Conservation (phyloP, 768 basidiomycete species). For the Termitomyces sp. region DNA sequence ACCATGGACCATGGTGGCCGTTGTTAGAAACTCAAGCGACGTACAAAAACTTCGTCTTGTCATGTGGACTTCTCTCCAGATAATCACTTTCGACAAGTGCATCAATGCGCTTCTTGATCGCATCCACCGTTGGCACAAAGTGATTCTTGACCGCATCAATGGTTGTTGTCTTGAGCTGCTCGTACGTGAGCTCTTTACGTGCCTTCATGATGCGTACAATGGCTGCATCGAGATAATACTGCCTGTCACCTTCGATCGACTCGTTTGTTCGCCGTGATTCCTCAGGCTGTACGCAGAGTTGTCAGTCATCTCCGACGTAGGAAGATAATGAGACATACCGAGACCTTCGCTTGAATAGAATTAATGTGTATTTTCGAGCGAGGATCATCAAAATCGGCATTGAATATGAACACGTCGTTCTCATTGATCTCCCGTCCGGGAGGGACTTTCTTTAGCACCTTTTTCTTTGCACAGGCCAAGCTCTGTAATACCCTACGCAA, state of each 20-base stretch:
- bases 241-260: conserved; percentile 83
- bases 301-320: not conserved
- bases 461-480: conserved; percentile 86
- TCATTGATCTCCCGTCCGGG: conserved; percentile 72
- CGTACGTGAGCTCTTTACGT: conserved; percentile 76
- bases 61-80: conserved; percentile 67
- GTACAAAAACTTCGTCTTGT: conserved; percentile 72
- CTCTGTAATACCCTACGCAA: conserved; percentile 86
- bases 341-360: conserved; percentile 91
- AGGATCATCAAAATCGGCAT: conserved; percentile 76
- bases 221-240: conserved; percentile 84
- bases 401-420: conserved; percentile 75
- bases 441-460: conserved; percentile 79
- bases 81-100: conserved; percentile 84
- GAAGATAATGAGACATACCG: conserved; percentile 43
- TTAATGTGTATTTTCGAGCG: conserved; percentile 85
- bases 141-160: conserved; percentile 85
- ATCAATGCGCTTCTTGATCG: conserved; percentile 84
- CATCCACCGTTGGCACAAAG: conserved; percentile 78
- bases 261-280: conserved; percentile 80
- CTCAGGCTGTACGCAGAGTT: conserved; percentile 51
- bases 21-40: conserved; percentile 47
- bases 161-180: conserved; percentile 75
- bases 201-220: conserved; percentile 97
- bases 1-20: not conserved